Conservation (phyloP, 768 basidiomycete genomes). For the Podaxis sp. region DNA sequence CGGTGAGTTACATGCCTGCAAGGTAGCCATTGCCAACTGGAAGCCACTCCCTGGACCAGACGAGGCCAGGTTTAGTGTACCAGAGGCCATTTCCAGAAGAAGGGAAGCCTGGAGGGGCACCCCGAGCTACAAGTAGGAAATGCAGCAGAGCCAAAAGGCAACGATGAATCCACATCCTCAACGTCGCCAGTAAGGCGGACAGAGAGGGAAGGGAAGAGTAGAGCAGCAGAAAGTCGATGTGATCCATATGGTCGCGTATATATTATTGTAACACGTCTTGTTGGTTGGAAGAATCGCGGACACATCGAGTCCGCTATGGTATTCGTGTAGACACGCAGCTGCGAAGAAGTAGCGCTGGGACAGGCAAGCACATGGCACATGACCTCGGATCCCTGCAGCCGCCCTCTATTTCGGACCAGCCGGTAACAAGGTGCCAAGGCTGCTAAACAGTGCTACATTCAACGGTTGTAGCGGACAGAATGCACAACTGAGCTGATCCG, state of each 20-base stretch:
- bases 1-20: conserved; percentile 42
- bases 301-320: not conserved
- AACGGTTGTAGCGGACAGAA: not conserved
- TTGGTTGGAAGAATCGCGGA: conserved; percentile 5
- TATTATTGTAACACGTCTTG: conserved; percentile 1
- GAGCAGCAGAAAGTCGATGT: not conserved
- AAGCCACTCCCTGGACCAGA: conserved; percentile 62
- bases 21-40: conserved; percentile 77
- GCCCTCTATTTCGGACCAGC: not conserved
- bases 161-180: conserved; percentile 27
- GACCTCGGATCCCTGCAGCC: not conserved
- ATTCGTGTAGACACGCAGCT: not conserved
- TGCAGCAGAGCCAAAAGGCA: conserved; percentile 24
- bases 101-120: conserved; percentile 53
- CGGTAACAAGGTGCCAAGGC: not conserved
- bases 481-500: not conserved
- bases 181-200: not conserved
- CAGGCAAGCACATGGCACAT: conserved; percentile 7
- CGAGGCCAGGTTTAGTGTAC: conserved; percentile 53
- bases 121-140: conserved; percentile 13
- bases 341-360: not conserved
- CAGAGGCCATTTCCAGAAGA: conserved; percentile 74
- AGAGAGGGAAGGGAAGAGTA: conserved; percentile 10
- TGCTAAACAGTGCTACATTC: not conserved
- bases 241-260: conserved; percentile 8